Base-by-base conservation (phyloP, 306 rosid genomes). In the Carpinus fangiana region DNA sequence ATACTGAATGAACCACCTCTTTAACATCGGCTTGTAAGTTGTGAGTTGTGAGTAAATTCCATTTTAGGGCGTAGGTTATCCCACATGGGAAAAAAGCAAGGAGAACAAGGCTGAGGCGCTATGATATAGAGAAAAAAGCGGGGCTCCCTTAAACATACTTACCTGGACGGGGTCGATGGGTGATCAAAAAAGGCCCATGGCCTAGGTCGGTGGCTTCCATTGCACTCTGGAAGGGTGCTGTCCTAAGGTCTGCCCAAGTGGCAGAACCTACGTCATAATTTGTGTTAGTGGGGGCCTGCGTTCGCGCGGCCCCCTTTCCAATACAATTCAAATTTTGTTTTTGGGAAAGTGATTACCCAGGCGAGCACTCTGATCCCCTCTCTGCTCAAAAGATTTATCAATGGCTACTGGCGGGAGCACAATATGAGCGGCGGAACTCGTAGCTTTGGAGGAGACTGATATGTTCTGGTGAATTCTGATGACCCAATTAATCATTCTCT, bases 241-340 rank as follows among this genome's bases (percentile, higher is more conserved):
- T 4, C 70, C 60, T 70, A 78, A 69, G 81, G 71, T 78, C 81
- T 78, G 60, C 36, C 81, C 61, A 56, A 0, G 82, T 14, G 82
- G 55, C 67, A 64, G 82, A 79, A 73, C 82, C 82, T 72, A 73
- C 82, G 78, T 79, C 78, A 79, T 73, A 79, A 79, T 79, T 79
- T 79, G 73, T 79, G n/a, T 6, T 4, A 61, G 82, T 13, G 70
- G 73, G 78, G 73, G 82, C 82, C 57, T 62, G 82, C 82, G 82
- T 79, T 1, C 78, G 82, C 78, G 82, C 82, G 78, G 82, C 65
- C 82, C 68, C 78, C 26, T 3, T 66, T 41, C 26, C 72, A 66
- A 41, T 20, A 20, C 12, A 6, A 0, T 6, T 5, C 8, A 41
- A 41, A 6, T 7, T 41, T 7, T 41, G 34, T 1, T 1, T 1